Evolutionary conservation across 2,329 filamentous ascomycete species (phyloP), one percentile per base, ranked within the genome.

Genomic region (Ophiosphaerella korrae): DNA sequence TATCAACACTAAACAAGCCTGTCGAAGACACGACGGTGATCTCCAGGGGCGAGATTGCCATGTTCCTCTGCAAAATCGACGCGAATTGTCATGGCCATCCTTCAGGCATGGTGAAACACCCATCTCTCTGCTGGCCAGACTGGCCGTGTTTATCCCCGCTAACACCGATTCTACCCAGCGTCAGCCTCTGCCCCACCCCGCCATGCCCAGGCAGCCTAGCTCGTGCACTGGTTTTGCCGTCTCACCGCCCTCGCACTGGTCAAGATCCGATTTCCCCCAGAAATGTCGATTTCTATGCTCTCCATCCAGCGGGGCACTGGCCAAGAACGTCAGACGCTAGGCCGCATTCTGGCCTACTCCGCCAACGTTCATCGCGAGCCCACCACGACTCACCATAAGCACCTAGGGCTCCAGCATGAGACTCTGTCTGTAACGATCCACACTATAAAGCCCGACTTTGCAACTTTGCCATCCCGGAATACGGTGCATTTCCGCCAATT

Each of bases 261-360:
- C 49, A 43, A 16, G 45, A 63, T 4, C 57, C 66, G 66, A 70
- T 69, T 57, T 42, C 49, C 50, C 39, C 44, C 50, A 55, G 56
- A 64, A 11, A 58, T 50, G 57, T 47, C 65, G 65, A 70, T 71
- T 59, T 39, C 47, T 38, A 55, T 45, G 40, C 48, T 39, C 52
- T 46, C 35, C 7, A 54, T 50, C 48, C 45, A 49, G 46, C 50
- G 29, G 39, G 42, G 53, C 52, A 56, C 43, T 49, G 44, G n/a
- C 51, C 54, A 55, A 46, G 41, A 37, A 31, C 14, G 38, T 51
- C 51, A 47, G 38, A 39, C 42, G 49, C 63, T 62, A 66, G 42
- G 37, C 60, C 49, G 11, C 36, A 45, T 59, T 34, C 43, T 34
- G 52, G n/a, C n/a, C 13, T 18, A 16, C 42, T 53, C 61, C 64